Conservation (phyloP, 257 asterid species). For the Nicotiana paniculata region DNA sequence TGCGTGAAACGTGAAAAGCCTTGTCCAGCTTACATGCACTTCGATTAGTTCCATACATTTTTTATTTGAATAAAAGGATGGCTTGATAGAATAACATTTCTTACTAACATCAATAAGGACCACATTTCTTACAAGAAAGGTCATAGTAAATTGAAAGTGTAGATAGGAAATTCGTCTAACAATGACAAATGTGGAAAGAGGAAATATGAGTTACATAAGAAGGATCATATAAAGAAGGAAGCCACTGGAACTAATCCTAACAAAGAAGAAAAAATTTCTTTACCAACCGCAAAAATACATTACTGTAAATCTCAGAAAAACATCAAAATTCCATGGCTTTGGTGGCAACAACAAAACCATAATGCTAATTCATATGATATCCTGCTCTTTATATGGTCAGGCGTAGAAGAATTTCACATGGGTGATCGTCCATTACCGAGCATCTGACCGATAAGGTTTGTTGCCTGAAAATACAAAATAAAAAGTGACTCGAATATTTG, state of each 20-base stretch:
- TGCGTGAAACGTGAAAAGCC: too few species aligned
- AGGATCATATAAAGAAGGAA: too few species aligned
- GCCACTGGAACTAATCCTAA: too few species aligned
- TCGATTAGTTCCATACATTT: too few species aligned
- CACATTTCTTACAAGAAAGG: not conserved
- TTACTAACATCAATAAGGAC: not conserved
- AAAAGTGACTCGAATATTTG: not conserved
- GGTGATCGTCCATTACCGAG: constrained; percentile 24
- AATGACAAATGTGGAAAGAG: not conserved
- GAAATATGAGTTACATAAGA: not conserved
- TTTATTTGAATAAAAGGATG: not conserved
- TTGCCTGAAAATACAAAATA: constrained; percentile 22
- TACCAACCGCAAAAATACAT: not conserved
- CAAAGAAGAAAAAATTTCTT: not conserved
- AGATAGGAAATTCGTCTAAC: not conserved
- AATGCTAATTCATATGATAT: not conserved
- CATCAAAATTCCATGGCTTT: not conserved
- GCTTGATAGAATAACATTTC: not conserved
- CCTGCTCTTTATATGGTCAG: not conserved
- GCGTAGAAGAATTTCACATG: constrained; percentile 12
- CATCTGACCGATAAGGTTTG: constrained; percentile 32
- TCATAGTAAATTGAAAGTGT: not conserved
- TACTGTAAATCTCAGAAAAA: not conserved
- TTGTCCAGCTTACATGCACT: too few species aligned
- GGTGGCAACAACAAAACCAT: not conserved